Conservation (phyloP, 495 filamentous ascomycete species). For the Trichoderma virens region DNA sequence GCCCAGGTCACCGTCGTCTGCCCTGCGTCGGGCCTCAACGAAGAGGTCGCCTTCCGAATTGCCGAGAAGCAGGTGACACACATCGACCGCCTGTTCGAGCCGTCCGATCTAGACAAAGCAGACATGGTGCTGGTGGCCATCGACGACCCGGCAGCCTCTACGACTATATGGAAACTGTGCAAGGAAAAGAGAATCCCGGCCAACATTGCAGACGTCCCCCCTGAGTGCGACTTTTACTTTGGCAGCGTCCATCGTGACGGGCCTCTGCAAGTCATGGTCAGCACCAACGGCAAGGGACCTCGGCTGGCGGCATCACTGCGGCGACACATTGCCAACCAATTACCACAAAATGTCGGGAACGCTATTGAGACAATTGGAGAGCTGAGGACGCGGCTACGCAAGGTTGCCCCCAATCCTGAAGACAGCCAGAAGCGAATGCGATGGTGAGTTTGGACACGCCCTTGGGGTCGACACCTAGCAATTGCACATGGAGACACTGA, state of each 20-base stretch:
- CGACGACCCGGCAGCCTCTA: slow-evolving; percentile 82
- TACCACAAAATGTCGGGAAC: slow-evolving; percentile 70
- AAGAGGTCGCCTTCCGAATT: slow-evolving; percentile 79
- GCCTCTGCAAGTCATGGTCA: slow-evolving; percentile 95
- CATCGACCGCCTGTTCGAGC: slow-evolving; percentile 72
- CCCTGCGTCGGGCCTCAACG: slow-evolving; percentile 71
- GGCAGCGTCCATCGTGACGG: slow-evolving; percentile 92
- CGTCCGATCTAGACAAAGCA: slow-evolving; percentile 61
- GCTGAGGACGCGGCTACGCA: slow-evolving; percentile 69
- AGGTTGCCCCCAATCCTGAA: slow-evolving; percentile 59
- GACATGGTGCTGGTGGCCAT: slow-evolving; percentile 86
- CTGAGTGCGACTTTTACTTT: slow-evolving; percentile 98
- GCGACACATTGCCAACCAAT: slow-evolving; percentile 64
- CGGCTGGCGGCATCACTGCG: slow-evolving; percentile 82
- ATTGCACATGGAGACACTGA: background rate
- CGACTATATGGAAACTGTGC: slow-evolving; percentile 85
- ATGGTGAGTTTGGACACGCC: slow-evolving; percentile 48
- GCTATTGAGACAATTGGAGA: slow-evolving; percentile 78
- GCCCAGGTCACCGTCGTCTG: slow-evolving; percentile 80
- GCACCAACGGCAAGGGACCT: slow-evolving; percentile 94
- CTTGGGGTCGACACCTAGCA: too few relatives aligned
- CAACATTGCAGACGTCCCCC: slow-evolving; percentile 94
- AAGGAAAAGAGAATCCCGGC: slow-evolving; percentile 75
- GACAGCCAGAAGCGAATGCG: slow-evolving; percentile 88
- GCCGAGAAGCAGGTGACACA: slow-evolving; percentile 63